These are phyloP conservation scores for Pseudopediastrum boryanum DNA, from an alignment of 139 green algal species.

Conservation along the genomic window DNA sequence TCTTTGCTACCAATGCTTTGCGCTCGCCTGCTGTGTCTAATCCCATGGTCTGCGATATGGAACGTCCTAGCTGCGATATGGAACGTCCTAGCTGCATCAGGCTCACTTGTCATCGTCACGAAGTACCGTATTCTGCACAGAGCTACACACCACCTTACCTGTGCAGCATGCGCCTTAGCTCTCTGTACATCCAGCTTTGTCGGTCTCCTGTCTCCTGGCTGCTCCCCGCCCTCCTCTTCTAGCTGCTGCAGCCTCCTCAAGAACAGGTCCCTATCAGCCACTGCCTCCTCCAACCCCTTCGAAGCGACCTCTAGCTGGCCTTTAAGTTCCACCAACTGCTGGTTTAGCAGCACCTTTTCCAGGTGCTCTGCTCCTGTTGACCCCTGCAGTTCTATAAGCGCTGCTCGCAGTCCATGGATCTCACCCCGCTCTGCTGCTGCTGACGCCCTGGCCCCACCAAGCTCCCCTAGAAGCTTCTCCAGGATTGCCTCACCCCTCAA, in stretches of 20 bases:
- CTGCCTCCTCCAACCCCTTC: not conserved
- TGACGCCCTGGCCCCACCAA: slow-evolving; percentile 1
- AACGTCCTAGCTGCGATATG: too few relatives aligned
- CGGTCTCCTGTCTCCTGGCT: not conserved
- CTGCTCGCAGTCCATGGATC: not conserved
- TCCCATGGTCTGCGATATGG: too few relatives aligned
- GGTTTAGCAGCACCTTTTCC: not conserved
- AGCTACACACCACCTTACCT: not conserved
- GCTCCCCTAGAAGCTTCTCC: slow-evolving; percentile 26
- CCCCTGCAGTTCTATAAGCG: not conserved
- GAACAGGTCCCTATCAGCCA: slow-evolving; percentile 26
- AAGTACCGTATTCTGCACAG: not conserved
- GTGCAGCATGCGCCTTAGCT: slow-evolving; percentile 11
- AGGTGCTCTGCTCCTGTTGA: not conserved
- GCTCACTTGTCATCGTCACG: not conserved
- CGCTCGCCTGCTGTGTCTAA: too few relatives aligned
- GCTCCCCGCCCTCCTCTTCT: not conserved
- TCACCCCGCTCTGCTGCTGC: not conserved
- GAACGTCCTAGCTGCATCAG: not conserved
- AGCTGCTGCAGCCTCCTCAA: slow-evolving; percentile 32
- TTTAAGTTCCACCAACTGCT: slow-evolving; percentile 2
- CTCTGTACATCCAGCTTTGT: slow-evolving; percentile 16
- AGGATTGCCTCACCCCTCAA: slow-evolving; percentile 23
- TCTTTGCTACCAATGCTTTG: not conserved
- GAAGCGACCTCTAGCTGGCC: not conserved